phyloP scores from a whole-genome alignment of 2,329 filamentous ascomycete genomes.

The Colletotrichum sp. region DNA sequence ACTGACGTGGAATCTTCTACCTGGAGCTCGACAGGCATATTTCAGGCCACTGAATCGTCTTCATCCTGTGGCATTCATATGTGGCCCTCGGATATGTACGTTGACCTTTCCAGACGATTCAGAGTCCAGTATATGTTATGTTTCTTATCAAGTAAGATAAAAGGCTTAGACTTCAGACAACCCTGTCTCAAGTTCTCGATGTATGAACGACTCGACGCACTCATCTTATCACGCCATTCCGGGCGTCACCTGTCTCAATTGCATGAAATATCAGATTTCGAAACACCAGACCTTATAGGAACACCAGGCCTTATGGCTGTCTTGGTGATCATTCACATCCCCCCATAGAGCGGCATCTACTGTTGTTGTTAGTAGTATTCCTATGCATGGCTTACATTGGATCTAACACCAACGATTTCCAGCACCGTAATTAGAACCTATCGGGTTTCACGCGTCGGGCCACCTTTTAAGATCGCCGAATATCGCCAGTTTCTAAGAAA shows the following conservation, averaged over 20 bases:
- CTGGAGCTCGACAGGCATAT: not conserved
- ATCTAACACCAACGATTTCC: not conserved
- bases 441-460: not conserved
- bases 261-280: too few relatives aligned
- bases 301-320: too few relatives aligned
- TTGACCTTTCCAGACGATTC: not conserved
- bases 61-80: not conserved
- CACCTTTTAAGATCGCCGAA: not conserved
- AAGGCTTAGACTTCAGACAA: not conserved
- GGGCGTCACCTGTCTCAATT: not conserved
- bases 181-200: not conserved
- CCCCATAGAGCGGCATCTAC: not conserved
- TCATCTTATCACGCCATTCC: accelerated
- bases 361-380: not conserved
- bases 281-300: too few relatives aligned
- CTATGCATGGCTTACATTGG: not conserved
- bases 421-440: not conserved
- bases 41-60: not conserved
- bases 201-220: not conserved
- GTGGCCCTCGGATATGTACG: not conserved
- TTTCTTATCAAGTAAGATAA: not conserved
- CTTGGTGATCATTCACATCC: not conserved
- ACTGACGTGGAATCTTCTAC: not conserved
- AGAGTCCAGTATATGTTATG: not conserved
- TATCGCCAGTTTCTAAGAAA: not conserved